A percentile compares a stretch with the other conserved stretches of the same genome.
phyloP scores from a whole-genome alignment of 345 rosid genomes.

The Populus alba region DNA sequence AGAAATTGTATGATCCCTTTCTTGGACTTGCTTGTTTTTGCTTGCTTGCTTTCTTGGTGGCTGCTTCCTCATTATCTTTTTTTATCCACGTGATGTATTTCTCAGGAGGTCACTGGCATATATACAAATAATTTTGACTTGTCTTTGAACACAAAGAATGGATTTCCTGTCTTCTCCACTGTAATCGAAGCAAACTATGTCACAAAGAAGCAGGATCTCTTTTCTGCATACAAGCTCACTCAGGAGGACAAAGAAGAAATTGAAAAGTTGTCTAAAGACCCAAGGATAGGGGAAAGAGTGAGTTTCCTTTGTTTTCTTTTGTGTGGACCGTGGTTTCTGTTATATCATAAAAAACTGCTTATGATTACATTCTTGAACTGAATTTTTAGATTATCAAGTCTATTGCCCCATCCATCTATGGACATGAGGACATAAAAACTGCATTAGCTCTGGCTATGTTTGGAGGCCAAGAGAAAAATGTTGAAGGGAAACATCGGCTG shows the following conservation, averaged over 20 bases:
- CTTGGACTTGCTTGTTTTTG: slow-evolving; percentile 1
- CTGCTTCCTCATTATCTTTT: slow-evolving; percentile 3
- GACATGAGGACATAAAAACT: slow-evolving; percentile 97
- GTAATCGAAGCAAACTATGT: slow-evolving; percentile 92
- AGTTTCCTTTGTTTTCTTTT: slow-evolving; percentile 17
- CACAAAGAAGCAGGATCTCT: slow-evolving; percentile 92
- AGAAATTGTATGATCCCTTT: slow-evolving; percentile 63
- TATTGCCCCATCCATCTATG: slow-evolving; percentile 94
- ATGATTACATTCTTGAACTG: slow-evolving; percentile 9
- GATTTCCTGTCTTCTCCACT: slow-evolving; percentile 96
- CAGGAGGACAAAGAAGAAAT: slow-evolving; percentile 93
- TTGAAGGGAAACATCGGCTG: slow-evolving; percentile 82
- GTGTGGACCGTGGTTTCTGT: neutral
- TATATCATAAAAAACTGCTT: neutral
- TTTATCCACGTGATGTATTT: slow-evolving; percentile 14
- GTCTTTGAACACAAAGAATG: slow-evolving; percentile 92
- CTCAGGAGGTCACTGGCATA: slow-evolving; percentile 89
- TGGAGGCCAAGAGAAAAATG: slow-evolving; percentile 97
- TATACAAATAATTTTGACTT: slow-evolving; percentile 93
- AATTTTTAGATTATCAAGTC: slow-evolving; percentile 79
- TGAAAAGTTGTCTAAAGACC: slow-evolving; percentile 82
- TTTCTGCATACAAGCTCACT: slow-evolving; percentile 93
- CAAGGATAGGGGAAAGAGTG: slow-evolving; percentile 90
- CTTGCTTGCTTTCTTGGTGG: neutral
- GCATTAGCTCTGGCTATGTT: slow-evolving; percentile 95